Conservation (phyloP, 2,329 filamentous ascomycete species). For the Periconia sp. region DNA sequence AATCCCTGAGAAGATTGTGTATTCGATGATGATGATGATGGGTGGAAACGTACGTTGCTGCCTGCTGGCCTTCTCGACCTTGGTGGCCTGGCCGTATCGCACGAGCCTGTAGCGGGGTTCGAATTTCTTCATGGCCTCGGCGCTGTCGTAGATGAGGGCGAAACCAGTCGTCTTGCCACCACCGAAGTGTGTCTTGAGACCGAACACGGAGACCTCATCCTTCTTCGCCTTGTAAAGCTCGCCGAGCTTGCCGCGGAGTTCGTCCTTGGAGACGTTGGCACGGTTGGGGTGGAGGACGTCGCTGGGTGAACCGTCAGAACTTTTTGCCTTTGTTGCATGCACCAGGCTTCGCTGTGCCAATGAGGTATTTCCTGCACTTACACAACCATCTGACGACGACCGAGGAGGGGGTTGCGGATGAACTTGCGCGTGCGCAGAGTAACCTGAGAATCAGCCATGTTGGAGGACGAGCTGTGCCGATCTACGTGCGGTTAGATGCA, state of each 20-base stretch:
- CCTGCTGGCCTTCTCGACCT: slow-evolving; percentile 96
- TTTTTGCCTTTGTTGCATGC: slow-evolving; percentile 18
- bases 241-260: slow-evolving; percentile 92
- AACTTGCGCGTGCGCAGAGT: slow-evolving; percentile 93
- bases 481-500: slow-evolving; percentile 27
- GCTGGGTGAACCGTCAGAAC: slow-evolving; percentile 57
- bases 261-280: slow-evolving; percentile 98
- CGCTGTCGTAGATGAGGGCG: slow-evolving; percentile 96
- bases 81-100: slow-evolving; percentile 86
- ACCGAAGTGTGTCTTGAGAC: slow-evolving; percentile 98
- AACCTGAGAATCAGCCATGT: slow-evolving; percentile 77
- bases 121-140: slow-evolving; percentile 99
- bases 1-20: slow-evolving; percentile 5
- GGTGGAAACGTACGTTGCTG: slow-evolving; percentile 85
- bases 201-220: slow-evolving; percentile 97
- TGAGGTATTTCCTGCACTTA: slow-evolving; percentile 52
- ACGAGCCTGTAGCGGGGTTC: slow-evolving; percentile 98
- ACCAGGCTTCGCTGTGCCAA: slow-evolving; percentile 1
- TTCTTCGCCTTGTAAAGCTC: slow-evolving; percentile 98
- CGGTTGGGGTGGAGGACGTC: slow-evolving; percentile 99
- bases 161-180: slow-evolving; percentile 99
- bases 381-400: slow-evolving; percentile 99
- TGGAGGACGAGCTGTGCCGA: slow-evolving; percentile 47
- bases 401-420: slow-evolving; percentile 99
- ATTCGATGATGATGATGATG: no score